Conservation (phyloP, 345 rosid species). For the Citrus inodora region DNA sequence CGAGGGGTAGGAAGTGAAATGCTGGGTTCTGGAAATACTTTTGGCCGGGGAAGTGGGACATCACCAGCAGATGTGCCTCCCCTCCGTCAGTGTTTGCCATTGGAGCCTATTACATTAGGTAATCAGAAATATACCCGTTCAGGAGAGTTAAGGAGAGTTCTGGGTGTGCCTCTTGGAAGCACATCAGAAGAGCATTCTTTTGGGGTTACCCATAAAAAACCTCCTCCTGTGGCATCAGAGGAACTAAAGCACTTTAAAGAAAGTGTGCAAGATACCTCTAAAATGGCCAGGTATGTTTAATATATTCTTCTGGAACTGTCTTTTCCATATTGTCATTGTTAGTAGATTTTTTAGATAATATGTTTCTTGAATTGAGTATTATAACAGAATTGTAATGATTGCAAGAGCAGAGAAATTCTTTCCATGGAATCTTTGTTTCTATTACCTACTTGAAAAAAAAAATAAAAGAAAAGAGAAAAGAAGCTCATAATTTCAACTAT, state of each 20-base stretch:
- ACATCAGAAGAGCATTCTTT: conserved; percentile 64
- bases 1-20: conserved; percentile 33
- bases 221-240: conserved; percentile 65
- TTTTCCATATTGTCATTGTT: neutral
- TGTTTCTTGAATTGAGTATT: neutral
- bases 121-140: conserved; percentile 62
- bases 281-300: conserved; percentile 69
- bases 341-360: neutral
- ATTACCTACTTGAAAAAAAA: neutral
- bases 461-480: neutral
- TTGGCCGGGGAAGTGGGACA: conserved; percentile 45
- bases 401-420: neutral
- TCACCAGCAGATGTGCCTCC: conserved; percentile 57
- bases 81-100: conserved; percentile 54
- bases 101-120: conserved; percentile 80
- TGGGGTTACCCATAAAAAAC: conserved; percentile 55
- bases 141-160: conserved; percentile 74
- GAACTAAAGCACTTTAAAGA: conserved; percentile 87
- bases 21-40: conserved; percentile 56
- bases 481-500: neutral
- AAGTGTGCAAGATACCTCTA: conserved; percentile 72
- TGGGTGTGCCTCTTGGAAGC: conserved; percentile 60
- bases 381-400: neutral
- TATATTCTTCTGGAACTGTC: conserved; percentile 1
- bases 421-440: neutral